These are phyloP conservation scores for Xylaria sp. DNA, from an alignment of 2,329 filamentous ascomycete genomes.

Conservation along the genomic window DNA sequence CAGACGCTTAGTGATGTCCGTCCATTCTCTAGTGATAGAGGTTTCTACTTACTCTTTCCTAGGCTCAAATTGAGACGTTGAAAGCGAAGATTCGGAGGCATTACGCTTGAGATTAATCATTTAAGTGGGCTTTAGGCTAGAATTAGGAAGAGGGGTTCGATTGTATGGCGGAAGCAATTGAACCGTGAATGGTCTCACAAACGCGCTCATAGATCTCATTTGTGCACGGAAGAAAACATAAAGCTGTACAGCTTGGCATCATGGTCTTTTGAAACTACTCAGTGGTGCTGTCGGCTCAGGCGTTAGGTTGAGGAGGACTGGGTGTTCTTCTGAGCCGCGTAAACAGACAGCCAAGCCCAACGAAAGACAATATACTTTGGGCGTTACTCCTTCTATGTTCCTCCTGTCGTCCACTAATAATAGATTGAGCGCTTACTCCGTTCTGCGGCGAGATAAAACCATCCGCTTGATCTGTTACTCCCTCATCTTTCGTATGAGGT, in stretches of 20 bases:
- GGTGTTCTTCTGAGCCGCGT: neutral
- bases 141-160: neutral
- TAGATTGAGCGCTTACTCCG: neutral
- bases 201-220: neutral
- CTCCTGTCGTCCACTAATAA: neutral
- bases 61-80: constrained; percentile 2
- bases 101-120: neutral
- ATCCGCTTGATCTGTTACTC: neutral
- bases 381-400: neutral
- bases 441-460: neutral
- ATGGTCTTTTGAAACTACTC: neutral
- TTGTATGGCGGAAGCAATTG: neutral
- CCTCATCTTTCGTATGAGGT: neutral
- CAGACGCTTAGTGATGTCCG: neutral
- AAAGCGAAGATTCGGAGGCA: neutral
- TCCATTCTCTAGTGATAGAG: neutral
- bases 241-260: neutral
- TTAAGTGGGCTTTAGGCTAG: neutral
- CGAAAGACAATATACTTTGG: neutral
- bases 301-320: neutral
- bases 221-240: neutral
- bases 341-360: neutral
- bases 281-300: neutral
- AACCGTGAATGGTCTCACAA: neutral
- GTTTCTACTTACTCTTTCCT: neutral